These are phyloP conservation scores for Reticulascus tulasneorum DNA, from an alignment of 2,329 filamentous ascomycete genomes.

Conservation along the genomic window DNA sequence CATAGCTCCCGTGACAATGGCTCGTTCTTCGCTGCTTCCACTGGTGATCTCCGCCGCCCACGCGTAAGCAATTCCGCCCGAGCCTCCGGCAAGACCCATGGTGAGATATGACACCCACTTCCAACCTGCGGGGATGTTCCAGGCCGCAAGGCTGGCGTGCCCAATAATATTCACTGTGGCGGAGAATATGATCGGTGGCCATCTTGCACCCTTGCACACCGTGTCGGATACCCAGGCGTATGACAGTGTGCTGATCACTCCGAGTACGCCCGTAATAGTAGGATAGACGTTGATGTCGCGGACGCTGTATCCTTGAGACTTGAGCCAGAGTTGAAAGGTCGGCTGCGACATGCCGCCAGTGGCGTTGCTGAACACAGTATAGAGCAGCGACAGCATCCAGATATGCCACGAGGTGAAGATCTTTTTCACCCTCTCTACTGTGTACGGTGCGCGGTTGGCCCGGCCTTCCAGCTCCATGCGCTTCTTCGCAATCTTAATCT, in stretches of 20 bases:
- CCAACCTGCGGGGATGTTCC: conserved; percentile 51
- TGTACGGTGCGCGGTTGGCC: conserved; percentile 33
- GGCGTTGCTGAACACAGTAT: conserved; percentile 44
- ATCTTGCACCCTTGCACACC: conserved; percentile 8
- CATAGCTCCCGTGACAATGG: conserved; percentile 12
- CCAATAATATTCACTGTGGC: conserved; percentile 10
- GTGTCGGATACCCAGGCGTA: conserved; percentile 10
- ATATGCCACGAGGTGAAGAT: conserved; percentile 53
- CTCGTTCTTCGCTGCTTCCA: conserved; percentile 8
- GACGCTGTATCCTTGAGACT: conserved; percentile 34
- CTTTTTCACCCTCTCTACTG: conserved; percentile 47
- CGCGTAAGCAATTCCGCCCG: conserved; percentile 9
- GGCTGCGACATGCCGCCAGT: conserved; percentile 33
- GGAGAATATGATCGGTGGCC: conserved; percentile 10
- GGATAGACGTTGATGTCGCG: conserved; percentile 50
- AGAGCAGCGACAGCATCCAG: conserved; percentile 29
- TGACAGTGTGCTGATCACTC: conserved; percentile 8
- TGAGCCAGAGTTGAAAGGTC: conserved; percentile 36
- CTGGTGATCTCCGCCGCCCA: conserved; percentile 13
- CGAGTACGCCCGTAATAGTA: conserved; percentile 11
- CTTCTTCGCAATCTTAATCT: conserved; percentile 20
- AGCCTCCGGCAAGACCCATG: conserved; percentile 9
- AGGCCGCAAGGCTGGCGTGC: conserved; percentile 42
- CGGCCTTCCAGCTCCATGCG: conserved; percentile 37
- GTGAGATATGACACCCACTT: conserved; percentile 50